phyloP scores from a whole-genome alignment of 176 grass and related monocot genomes.

The Avena eriantha region DNA sequence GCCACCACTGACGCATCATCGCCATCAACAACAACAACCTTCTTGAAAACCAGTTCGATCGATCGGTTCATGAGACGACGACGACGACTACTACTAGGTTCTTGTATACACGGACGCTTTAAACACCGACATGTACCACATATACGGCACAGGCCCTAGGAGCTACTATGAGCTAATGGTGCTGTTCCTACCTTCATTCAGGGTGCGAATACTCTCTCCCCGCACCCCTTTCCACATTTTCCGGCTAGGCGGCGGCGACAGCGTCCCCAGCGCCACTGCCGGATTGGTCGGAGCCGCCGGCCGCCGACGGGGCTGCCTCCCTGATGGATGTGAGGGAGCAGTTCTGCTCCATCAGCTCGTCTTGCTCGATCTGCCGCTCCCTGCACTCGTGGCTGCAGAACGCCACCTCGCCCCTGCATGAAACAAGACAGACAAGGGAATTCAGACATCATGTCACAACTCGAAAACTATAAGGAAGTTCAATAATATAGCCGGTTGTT shows the following conservation, averaged over 20 bases:
- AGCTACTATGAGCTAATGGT: constrained; percentile 34
- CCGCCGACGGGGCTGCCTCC: constrained; percentile 35
- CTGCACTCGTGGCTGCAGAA: constrained; percentile 86
- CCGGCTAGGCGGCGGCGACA: constrained; percentile 59
- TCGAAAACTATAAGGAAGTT: no score
- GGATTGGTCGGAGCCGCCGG: constrained; percentile 61
- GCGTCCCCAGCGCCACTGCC: constrained; percentile 55
- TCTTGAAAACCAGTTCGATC: no score
- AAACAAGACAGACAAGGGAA: neutral
- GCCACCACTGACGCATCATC: neutral
- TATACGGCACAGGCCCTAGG: constrained; percentile 14
- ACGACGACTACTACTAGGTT: neutral
- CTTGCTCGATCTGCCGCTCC: constrained; percentile 62
- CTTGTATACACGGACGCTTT: constrained; percentile 33
- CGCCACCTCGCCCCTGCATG: constrained; percentile 77
- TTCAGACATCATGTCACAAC: constrained; percentile 27
- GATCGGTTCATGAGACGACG: constrained; percentile 6
- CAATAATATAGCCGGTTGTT: no score
- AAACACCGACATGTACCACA: constrained; percentile 26
- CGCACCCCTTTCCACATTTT: neutral
- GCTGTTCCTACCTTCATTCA: constrained; percentile 28
- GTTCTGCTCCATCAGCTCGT: constrained; percentile 62
- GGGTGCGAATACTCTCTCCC: neutral
- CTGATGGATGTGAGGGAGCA: constrained; percentile 63
- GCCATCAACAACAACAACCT: neutral